Evolutionary conservation across 192 early-diverging fungal genomes (phyloP).

Genomic region (Coemansia sp.): DNA sequence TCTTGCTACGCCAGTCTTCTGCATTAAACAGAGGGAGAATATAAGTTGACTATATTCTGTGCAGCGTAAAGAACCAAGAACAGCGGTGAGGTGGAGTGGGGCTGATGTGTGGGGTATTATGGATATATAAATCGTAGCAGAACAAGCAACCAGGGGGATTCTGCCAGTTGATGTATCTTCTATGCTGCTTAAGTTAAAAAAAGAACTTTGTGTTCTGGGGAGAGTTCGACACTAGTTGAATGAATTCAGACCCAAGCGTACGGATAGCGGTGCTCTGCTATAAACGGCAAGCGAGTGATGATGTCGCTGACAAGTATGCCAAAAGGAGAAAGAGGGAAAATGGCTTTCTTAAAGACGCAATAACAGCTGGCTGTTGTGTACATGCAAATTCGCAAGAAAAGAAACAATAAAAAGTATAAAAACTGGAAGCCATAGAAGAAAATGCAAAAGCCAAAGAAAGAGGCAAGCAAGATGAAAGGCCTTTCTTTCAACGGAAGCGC

Average conservation of each 20-base stretch:
- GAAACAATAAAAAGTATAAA: not conserved
- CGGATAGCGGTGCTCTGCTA: not conserved
- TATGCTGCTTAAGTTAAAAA: slow-evolving; percentile 1
- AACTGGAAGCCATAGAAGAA: not conserved
- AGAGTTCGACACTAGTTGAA: not conserved
- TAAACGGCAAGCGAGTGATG: not conserved
- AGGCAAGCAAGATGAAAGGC: not conserved
- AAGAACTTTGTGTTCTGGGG: not conserved
- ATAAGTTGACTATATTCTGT: not conserved
- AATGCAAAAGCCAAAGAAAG: not conserved
- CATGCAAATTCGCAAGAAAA: not conserved
- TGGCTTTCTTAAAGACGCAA: not conserved
- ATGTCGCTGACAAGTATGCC: not conserved
- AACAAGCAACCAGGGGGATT: not conserved
- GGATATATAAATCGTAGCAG: slow-evolving; percentile 1
- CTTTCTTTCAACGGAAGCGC: too few relatives aligned
- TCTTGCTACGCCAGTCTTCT: not conserved
- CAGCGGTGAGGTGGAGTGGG: not conserved
- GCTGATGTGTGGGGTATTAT: not conserved
- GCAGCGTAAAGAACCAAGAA: not conserved
- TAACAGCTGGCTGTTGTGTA: not conserved
- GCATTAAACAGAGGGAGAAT: not conserved
- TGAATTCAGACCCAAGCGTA: not conserved
- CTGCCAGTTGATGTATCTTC: not conserved
- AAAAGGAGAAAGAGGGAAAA: not conserved